A percentile compares a stretch with the other conserved stretches of the same genome.
These are phyloP conservation scores for Clohesyomyces aquaticus DNA, from an alignment of 495 filamentous ascomycete genomes.

Conservation along the genomic window DNA sequence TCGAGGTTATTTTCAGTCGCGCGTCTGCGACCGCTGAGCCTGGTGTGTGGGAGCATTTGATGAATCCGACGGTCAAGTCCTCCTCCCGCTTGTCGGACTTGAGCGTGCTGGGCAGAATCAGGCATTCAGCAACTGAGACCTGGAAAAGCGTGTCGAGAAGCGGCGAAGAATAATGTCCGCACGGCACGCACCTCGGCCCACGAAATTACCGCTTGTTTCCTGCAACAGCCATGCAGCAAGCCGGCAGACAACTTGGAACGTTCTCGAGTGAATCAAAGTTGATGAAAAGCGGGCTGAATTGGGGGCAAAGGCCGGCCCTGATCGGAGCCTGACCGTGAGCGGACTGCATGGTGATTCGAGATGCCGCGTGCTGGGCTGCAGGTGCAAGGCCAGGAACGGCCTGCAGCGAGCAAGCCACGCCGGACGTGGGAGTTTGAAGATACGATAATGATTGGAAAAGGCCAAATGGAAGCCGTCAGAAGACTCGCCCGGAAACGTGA, in stretches of 20 bases:
- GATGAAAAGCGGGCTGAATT: too few relatives aligned
- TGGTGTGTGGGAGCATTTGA: not conserved
- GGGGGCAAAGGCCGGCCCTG: too few relatives aligned
- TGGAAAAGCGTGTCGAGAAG: not conserved
- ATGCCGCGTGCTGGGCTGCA: slow-evolving; percentile 15
- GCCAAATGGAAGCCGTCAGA: slow-evolving; percentile 1
- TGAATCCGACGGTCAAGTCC: too few relatives aligned
- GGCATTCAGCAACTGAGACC: not conserved
- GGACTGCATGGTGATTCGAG: slow-evolving; percentile 25
- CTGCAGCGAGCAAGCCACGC: slow-evolving; percentile 18
- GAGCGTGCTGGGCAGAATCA: too few relatives aligned
- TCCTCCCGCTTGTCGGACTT: too few relatives aligned
- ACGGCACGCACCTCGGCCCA: too few relatives aligned
- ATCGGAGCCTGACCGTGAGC: too few relatives aligned
- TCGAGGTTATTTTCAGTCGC: too few relatives aligned
- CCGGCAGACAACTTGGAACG: too few relatives aligned
- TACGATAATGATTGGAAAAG: slow-evolving; percentile 4
- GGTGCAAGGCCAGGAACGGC: slow-evolving; percentile 21
- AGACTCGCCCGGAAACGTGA: not conserved
- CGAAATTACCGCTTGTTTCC: too few relatives aligned
- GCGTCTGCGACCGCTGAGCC: too few relatives aligned
- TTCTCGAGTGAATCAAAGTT: too few relatives aligned
- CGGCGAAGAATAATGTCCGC: not conserved
- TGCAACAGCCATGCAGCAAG: not conserved
- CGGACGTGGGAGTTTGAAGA: slow-evolving; percentile 18